Evolutionary conservation across 2,329 filamentous ascomycete genomes (phyloP), one percentile per base, ranked within the genome.

Genomic region (Byssothecium circinans): DNA sequence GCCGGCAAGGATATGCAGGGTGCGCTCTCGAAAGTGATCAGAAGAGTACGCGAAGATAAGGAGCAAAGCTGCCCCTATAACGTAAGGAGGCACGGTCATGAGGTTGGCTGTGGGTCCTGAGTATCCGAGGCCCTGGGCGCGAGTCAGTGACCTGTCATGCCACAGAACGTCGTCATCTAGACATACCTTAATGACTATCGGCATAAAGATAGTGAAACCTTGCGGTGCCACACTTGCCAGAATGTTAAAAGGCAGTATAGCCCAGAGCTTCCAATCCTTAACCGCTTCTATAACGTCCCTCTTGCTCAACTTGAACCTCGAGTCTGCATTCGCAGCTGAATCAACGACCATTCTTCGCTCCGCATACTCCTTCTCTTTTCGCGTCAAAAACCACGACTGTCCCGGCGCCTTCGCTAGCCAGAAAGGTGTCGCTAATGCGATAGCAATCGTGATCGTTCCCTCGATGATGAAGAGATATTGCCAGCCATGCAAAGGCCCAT

Each of bases 31-130:
- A 36, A 70, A 69, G 40, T 70, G 62, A 43, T 79, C 77, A 0
- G 76, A 78, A 8, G 69, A 74, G 39, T 72, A 73, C 1, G 75
- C 70, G 11, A 79, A 73, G 5, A 60, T 58, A 4, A 78, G 69
- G 2, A 79, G 61, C 3, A 78, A 66, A 3, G 76, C 49, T 12
- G 77, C 75, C 1, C 76, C 76, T 1, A 73, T 72, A 4, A 75
- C 62, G 29, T 78, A 79, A 0, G 77, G 76, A 1, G 75, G 73
- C 2, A 78, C 75, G 3, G 75, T 78, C 59, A 73, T 75, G 17
- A 78, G 63, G 43, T 77, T 77, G 0, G 75, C 76, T 12, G 36
- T 70, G n/a, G 78, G 62, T 0, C 66, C 67, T 2, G 61, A 68
- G 49, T 72, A 77, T 0, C 74, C 75, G 2, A 78, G 60, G 0